Evolutionary conservation across 2,329 filamentous ascomycete species (phyloP), one percentile per base, ranked within the genome.

Genomic region (Fonsecaea pedrosoi): DNA sequence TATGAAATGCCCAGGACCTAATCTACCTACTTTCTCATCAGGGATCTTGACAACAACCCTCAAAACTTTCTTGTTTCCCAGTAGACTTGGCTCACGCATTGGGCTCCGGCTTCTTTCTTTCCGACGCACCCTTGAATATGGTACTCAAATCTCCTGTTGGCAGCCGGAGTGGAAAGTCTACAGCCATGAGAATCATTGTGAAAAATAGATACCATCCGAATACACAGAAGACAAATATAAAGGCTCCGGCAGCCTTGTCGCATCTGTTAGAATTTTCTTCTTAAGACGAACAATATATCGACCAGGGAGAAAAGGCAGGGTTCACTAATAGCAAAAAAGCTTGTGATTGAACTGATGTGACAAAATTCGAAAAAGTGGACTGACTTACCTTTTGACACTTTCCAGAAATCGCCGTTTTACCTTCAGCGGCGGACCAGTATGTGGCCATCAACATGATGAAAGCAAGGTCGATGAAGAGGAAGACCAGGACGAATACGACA

Each of bases 401-500:
- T 63, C 12, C 60, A 50, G 60, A 18, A 32, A 63, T 13, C 15
- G 53, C 60, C 13, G 53, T 63, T 38, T 63, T 63, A 9, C 60
- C 60, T 2, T 82, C 87, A 0, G 88, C 83, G 40, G 92, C 80
- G 30, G 87, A 78, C 12, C 77, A 68, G 37, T 68, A 68, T 10
- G 55, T 65, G 53, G 66, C 62, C 48, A 64, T 59, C 35, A 68
- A 21, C 54, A 57, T 60, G 25, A 64, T 55, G 42, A 68, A 64
- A 18, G 62, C 50, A n/a, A 57, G 59, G 35, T 62, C 56, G n/a
- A 92, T 83, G 1, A 81, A 82, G 68, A 88, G 74, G 80, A 92
- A 92, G 76, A 92, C 89, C 64, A 87, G 70, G 70, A 90, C 84
- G 77, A 92, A 91, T 75, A 86, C 83, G 9, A 91, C 60, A 75